phyloP scores from a whole-genome alignment of 2,329 filamentous ascomycete species.

The Phaeosphaeriaceae sp. region DNA sequence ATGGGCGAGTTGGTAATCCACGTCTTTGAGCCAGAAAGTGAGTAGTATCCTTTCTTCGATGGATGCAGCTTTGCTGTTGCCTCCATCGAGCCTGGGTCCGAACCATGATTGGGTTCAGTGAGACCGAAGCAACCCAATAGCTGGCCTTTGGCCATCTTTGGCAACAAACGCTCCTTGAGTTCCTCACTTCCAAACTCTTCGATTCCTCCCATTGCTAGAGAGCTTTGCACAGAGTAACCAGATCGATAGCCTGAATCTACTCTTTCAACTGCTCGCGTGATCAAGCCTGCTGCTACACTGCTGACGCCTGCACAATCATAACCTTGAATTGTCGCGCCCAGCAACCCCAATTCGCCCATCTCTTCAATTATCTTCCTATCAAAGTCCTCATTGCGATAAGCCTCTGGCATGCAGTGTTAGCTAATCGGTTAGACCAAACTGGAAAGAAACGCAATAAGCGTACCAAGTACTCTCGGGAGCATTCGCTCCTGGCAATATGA shows the following conservation, averaged over 20 bases:
- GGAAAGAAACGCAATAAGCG: conserved; percentile 1
- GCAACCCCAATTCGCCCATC: conserved; percentile 90
- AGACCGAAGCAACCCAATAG: conserved; percentile 85
- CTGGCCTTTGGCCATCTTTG: conserved; percentile 81
- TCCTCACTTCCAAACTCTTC: conserved; percentile 86
- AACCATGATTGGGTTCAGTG: conserved; percentile 92
- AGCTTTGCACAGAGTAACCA: conserved; percentile 92
- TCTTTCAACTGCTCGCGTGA: conserved; percentile 87
- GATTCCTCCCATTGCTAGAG: conserved; percentile 91
- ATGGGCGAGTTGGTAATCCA: conserved; percentile 97
- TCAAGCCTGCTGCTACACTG: conserved; percentile 85
- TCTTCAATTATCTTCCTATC: conserved; percentile 84
- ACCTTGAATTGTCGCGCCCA: conserved; percentile 84
- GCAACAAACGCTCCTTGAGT: conserved; percentile 83
- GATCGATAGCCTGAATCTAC: conserved; percentile 92
- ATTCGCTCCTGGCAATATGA: conserved; percentile 92
- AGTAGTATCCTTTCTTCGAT: conserved; percentile 80
- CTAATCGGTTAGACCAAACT: not conserved
- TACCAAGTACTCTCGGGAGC: conserved; percentile 84
- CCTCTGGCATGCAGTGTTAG: conserved; percentile 61
- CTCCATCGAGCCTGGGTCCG: conserved; percentile 91
- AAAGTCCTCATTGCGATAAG: conserved; percentile 85
- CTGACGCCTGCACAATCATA: conserved; percentile 89
- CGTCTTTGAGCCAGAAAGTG: conserved; percentile 82
- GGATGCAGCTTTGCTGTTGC: conserved; percentile 83